Evolutionary conservation across 345 rosid genomes (phyloP), one percentile per base, ranked within the genome.

Genomic region (Eucalyptus guilfoylei): DNA sequence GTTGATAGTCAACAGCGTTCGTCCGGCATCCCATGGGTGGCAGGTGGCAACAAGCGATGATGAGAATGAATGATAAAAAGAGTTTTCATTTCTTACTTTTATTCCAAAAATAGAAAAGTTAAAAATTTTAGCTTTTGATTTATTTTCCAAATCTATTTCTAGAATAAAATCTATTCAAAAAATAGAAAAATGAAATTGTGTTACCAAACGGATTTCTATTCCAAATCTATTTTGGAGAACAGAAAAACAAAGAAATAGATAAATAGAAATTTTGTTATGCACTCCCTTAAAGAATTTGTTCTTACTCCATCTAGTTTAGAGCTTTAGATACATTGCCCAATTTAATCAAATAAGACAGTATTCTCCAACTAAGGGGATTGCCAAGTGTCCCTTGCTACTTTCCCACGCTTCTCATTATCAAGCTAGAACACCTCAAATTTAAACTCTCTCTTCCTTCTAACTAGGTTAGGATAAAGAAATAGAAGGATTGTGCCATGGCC

Each of bases 1-100:
- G 0, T 52, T 1, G 2, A 52, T 1, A 3, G 0, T 52, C 0
- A 2, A 9, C 0, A 52, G 2, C 5, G 0, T 52, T 52, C 2
- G 2, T 52, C 5, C 0, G 4, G 5, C 26, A 52, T 52, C 58
- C 58, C 4, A 52, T 52, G 58, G 58, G 26, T 0, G 10, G 4
- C 0, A 19, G 2, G 24, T 52, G 58, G 58, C 9, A 52, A 1
- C 58, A 8, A 4, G 58, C 5, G 2, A 0, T 52, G 58, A 19
- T 1, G 2, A 52, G 26, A 52, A 52, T 52, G 2, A 19, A 52
- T 19, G 4, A 52, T 52, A 11, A 19, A 21, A 52, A 19, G 2
- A 19, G 2, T 8, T 52, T 52, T 19, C 5, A 19, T 52, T 52
- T 52, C 26, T 52, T 9, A 52, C 24, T 52, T 52, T 52, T 52